Conservation (phyloP, 1,139 yeast genomes). For the Debaryomycetaceae sp. region DNA sequence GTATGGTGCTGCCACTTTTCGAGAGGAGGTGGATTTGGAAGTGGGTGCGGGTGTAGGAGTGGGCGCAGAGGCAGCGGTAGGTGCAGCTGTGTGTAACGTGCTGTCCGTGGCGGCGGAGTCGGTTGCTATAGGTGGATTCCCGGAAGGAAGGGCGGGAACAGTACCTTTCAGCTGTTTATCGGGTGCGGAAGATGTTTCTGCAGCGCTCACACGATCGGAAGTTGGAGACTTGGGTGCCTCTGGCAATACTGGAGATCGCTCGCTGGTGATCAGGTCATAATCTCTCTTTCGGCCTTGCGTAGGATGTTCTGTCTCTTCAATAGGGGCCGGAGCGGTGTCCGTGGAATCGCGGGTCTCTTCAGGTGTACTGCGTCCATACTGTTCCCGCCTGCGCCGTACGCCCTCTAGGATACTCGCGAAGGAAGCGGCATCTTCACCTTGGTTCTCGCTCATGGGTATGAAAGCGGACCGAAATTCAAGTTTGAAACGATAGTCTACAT, state of each 20-base stretch:
- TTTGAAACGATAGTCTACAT: too few relatives aligned
- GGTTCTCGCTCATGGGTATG: too few relatives aligned
- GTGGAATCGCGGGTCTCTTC: too few relatives aligned
- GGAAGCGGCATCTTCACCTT: slow-evolving; percentile 37
- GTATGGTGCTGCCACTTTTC: background rate
- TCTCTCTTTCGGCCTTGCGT: too few relatives aligned
- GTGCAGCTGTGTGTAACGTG: background rate
- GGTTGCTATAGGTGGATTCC: too few relatives aligned
- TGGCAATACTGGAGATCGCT: background rate
- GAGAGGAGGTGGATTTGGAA: background rate
- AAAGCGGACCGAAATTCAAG: background rate
- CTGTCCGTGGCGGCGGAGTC: too few relatives aligned
- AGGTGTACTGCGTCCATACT: too few relatives aligned
- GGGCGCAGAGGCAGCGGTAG: slow-evolving; percentile 1
- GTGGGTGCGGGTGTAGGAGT: background rate
- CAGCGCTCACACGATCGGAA: background rate
- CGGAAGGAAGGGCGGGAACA: too few relatives aligned
- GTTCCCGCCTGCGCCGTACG: slow-evolving; percentile 39
- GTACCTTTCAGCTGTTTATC: background rate
- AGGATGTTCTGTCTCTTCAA: background rate
- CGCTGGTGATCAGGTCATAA: background rate
- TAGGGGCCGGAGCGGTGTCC: slow-evolving; percentile 1
- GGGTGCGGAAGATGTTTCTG: background rate
- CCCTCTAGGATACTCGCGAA: slow-evolving; percentile 57
- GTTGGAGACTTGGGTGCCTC: background rate